Base-by-base conservation (phyloP, 129 eudicot genomes). In the Pulicaria dysenterica region DNA sequence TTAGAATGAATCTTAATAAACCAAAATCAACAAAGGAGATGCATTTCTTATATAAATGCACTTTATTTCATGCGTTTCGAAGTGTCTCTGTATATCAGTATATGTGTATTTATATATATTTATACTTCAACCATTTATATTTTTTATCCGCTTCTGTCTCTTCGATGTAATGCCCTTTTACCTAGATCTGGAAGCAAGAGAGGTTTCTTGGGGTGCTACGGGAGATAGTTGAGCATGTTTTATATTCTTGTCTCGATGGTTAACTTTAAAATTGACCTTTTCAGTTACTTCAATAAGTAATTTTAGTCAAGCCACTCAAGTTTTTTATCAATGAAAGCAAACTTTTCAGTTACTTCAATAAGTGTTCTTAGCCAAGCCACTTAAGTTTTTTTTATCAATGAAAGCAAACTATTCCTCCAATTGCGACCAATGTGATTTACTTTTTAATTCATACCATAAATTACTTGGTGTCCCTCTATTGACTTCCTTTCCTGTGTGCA, bases 241-340 rank as follows among this genome's bases (percentile, higher is more conserved):
- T 24, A n/a, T 62, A 12, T 62, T 38, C 49, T 39, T n/a, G 67
- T 17, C 45, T 39, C 67, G 14, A n/a, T 62, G 39, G 67, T 62
- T 62, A 40, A 39, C 67, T 61, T 61, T n/a, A 40, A 47, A 61
- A 9, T 62, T 62, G 34, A 40, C 17, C 44, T 47, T 17, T 64
- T 44, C 16, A 8, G 44, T 59, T 59, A 44, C 70, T 40, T 41
- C 69, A 15, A 40, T 63, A 41, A 40, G 4, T 17, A 36, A 6
- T 40, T 31, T 39, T 57, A 57, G 16, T 40, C 9, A 17, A 64
- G 10, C 54, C 5, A 44, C 53, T 64, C 42, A 51, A 41, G 41
- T 4, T 64, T 4, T 42, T 43, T 13, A 43, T 42, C 43, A 43
- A 5, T 41, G 24, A 42, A 38, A 42, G 4, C 69, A 43, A 37